Percentiles rank a stretch among this genome's conserved stretches.
Conservation (phyloP, 768 basidiomycete species). For the Lenzites betulinus region DNA sequence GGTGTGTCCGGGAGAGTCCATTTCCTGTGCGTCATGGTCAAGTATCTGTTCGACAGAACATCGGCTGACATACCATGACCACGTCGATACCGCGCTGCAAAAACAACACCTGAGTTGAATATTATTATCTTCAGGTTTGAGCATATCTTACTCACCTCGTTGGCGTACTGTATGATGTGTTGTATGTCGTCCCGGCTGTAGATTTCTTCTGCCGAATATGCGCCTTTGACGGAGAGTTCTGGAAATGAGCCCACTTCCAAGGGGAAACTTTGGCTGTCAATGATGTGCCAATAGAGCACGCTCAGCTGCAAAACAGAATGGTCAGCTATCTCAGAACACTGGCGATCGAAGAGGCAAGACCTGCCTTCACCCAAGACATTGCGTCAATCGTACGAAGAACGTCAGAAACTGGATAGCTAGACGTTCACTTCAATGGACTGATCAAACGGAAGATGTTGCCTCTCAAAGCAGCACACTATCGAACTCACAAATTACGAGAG, state of each 20-base stretch:
- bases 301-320: slow-evolving; percentile 49
- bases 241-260: slow-evolving; percentile 62
- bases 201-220: slow-evolving; percentile 57
- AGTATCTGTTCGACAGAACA: too few relatives aligned
- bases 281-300: slow-evolving; percentile 84
- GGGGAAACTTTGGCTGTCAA: slow-evolving; percentile 83
- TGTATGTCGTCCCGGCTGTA: slow-evolving; percentile 61
- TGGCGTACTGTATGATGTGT: slow-evolving; percentile 67
- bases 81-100: slow-evolving; percentile 74
- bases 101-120: neutral
- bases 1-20: slow-evolving; percentile 87
- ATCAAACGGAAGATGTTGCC: too few relatives aligned
- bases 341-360: neutral
- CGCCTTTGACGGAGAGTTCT: slow-evolving; percentile 60
- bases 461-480: too few relatives aligned
- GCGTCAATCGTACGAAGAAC: slow-evolving; percentile 50
- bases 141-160: slow-evolving; percentile 47
- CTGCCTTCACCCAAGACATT: slow-evolving; percentile 54
- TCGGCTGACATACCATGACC: slow-evolving; percentile 42
- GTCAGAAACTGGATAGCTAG: slow-evolving; percentile 41
- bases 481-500: slow-evolving; percentile 65
- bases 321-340: too few relatives aligned
- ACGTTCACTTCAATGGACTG: neutral
- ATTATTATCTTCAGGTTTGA: neutral
- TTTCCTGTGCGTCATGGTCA: slow-evolving; percentile 49